Conservation (phyloP, 2,329 filamentous ascomycete species). For the Emmonsiellopsis sp. region DNA sequence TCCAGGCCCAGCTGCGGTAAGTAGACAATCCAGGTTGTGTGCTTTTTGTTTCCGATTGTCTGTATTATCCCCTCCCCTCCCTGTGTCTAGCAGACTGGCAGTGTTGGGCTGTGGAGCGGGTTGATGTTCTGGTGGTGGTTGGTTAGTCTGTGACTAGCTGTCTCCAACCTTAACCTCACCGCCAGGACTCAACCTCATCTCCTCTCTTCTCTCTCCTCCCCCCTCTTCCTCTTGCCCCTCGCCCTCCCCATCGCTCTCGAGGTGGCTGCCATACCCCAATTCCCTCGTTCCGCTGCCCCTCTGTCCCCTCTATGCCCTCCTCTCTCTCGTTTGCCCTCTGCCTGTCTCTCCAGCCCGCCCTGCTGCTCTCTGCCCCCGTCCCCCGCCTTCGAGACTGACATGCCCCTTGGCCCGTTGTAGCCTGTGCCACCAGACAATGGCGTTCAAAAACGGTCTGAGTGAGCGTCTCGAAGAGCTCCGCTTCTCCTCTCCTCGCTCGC, state of each 20-base stretch:
- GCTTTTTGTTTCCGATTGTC: too few species aligned
- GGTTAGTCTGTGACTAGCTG: too few species aligned
- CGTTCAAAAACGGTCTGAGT: slow-evolving; percentile 54
- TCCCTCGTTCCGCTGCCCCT: not conserved
- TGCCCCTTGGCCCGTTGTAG: slow-evolving; percentile 11
- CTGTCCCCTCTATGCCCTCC: not conserved
- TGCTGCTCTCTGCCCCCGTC: not conserved
- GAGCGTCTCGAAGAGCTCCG: slow-evolving; percentile 70
- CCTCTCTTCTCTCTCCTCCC: not conserved
- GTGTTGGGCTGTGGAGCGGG: too few species aligned
- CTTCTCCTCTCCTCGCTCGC: slow-evolving; percentile 68
- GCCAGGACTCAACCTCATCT: not conserved
- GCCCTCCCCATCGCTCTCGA: not conserved
- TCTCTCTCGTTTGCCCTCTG: not conserved
- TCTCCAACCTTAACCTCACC: not conserved
- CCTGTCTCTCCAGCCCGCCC: not conserved
- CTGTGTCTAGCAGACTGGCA: too few species aligned
- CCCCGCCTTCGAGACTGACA: slow-evolving; percentile 12
- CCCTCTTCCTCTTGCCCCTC: not conserved
- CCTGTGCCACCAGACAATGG: slow-evolving; percentile 39
- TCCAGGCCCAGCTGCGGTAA: too few species aligned
- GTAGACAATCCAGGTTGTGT: too few species aligned
- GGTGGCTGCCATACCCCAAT: not conserved
- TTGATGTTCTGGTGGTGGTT: too few species aligned
- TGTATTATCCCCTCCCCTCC: too few species aligned